Evolutionary conservation across 495 filamentous ascomycete species (phyloP), one percentile per base, ranked within the genome.

Genomic region (Daldinia caldariorum): DNA sequence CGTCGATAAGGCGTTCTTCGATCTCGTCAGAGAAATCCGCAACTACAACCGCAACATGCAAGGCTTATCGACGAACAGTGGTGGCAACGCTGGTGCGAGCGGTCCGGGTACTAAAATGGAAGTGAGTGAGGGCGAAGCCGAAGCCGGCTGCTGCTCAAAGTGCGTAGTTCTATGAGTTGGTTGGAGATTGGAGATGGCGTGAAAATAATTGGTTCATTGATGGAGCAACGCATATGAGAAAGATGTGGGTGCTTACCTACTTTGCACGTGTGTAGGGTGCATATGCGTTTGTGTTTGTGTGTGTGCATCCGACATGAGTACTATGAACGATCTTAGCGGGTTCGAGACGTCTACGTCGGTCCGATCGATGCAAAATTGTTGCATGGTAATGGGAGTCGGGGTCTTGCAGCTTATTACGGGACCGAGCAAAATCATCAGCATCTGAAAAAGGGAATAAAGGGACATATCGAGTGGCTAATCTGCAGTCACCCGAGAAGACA

Each of bases 41-140:
- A 89, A 92, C 76, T 98, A 97, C 84, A 97, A 99, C 87, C 94
- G 94, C 80, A 93, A 97, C 72, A 94, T 98, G 89, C 91, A 93
- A 60, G 91, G 91, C 37, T 90, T 97, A 74, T 87, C 89, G 50
- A 86, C 88, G 59, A 91, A 89, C 62, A 83, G 83, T 57, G 84
- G 77, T 49, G 86, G 85, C 38, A 87, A 89, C 59, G 84, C 86
- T 64, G 88, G 88, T 59, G 81, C 82, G 65, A 87, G 88, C 64
- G 88, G 88, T 43, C 86, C 89, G 3, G 79, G 81, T 54, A 83
- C 89, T 69, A 92, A 93, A 84, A 87, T 93, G 85, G 92, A 95
- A 71, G 85, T 94, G 62, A 87, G 88, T 63, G 91, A 91, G 65
- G 86, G 88, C 20, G 88, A 90, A 63, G 85, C 90, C 69, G 83